phyloP scores from a whole-genome alignment of 192 early-diverging fungal species.

The Linnemannia zychae region DNA sequence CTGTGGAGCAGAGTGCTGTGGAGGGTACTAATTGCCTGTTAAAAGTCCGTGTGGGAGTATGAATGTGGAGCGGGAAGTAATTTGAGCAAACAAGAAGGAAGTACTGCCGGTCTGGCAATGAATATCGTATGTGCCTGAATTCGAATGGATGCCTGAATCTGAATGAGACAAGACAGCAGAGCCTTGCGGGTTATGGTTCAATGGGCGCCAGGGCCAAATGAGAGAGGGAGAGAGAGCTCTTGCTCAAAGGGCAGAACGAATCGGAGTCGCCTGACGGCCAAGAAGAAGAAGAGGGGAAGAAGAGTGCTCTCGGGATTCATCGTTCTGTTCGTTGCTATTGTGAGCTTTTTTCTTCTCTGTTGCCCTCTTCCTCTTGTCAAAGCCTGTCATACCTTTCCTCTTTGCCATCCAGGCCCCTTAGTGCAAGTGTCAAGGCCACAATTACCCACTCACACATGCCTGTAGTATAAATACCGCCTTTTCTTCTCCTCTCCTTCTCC shows the following conservation, averaged over 20 bases:
- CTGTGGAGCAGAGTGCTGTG: no score
- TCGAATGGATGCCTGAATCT: no score
- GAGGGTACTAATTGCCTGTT: no score
- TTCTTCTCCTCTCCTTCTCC: not conserved
- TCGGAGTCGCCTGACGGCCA: not conserved
- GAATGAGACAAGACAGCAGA: no score
- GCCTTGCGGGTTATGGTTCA: not conserved
- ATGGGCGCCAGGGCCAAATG: not conserved
- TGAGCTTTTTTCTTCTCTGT: not conserved
- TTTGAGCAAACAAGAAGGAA: not conserved
- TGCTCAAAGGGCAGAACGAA: not conserved
- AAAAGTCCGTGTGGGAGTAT: not conserved
- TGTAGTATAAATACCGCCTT: not conserved
- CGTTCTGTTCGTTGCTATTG: no score
- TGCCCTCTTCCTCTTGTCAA: no score
- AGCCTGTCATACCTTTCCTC: no score
- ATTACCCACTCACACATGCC: no score
- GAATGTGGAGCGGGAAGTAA: not conserved
- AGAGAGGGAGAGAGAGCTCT: not conserved
- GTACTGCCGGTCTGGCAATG: not conserved
- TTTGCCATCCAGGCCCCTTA: no score
- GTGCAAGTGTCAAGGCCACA: no score
- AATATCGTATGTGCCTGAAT: no score
- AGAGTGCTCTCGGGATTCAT: conserved; percentile 2
- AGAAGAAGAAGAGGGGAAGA: not conserved